Base-by-base conservation (phyloP, 1,284 basidiomycete genomes). In the Blastosporella zonata region DNA sequence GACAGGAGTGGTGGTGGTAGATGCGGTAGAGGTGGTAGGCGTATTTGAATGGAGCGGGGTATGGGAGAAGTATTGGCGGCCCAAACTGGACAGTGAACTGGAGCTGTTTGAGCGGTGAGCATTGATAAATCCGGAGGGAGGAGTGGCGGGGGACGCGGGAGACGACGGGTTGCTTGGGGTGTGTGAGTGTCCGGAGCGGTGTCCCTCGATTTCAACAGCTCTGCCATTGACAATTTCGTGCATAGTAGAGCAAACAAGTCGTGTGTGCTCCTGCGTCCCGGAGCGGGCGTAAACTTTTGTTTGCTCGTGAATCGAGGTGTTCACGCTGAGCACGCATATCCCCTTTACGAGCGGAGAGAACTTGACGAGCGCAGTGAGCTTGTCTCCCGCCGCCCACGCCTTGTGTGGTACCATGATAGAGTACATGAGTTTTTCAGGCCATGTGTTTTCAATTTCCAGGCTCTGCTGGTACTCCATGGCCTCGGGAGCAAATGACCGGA, bases 371-470 rank as follows among this genome's bases (percentile, higher is more conserved):
- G 90, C 85, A 0, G 85, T 87, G 47, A 96, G 72, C 12, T 77
- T 78, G 67, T 96, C 93, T 4, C 93, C 93, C 0, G 87, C 89
- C 0, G 92, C 90, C 81, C 90, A 97, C 0, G 93, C 94, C 64
- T 91, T 93, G 73, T 91, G 88, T 0, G 90, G 90, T 37, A 93
- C 68, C 73, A 87, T 81, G 60, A 95, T 81, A 6, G 86, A 84
- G 68, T 94, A 94, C 89, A 93, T 93, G 65, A 95, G 72, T 70
- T 96, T 97, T 33, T 89, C 88, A 0, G 94, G 93, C 94, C 94
- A 97, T 10, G 92, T 94, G 67, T 95, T 96, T 67, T 96, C 93
- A 54, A 90, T 87, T 67, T 97, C 94, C 51, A 96, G 79, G 1
- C 92, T 93, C 66, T 97, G 93, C 62, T 92, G 93, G 72, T 92